Percentiles rank a stretch among this genome's conserved stretches.
Conservation (phyloP, 306 rosid species). For the Rubus parviflorus region DNA sequence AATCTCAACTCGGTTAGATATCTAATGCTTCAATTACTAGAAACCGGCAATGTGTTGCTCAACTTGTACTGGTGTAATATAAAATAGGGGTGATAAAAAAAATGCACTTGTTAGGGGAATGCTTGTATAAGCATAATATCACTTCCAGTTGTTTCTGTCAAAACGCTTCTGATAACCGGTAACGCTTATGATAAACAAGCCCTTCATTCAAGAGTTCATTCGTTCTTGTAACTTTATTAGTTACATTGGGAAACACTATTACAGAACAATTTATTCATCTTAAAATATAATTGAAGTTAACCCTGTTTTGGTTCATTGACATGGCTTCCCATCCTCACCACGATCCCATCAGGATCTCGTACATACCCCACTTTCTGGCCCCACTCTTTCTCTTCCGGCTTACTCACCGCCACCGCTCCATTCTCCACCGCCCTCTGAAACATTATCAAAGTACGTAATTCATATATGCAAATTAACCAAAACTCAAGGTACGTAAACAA, state of each 20-base stretch:
- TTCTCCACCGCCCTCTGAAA: slow-evolving; percentile 78
- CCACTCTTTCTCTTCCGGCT: slow-evolving; percentile 78
- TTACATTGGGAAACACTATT: not conserved
- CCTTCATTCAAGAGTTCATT: not conserved
- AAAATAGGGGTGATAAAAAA: no score
- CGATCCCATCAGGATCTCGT: slow-evolving; percentile 70
- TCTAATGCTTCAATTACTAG: no score
- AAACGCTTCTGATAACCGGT: no score
- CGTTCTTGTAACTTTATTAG: not conserved
- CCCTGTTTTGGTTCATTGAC: slow-evolving; percentile 43
- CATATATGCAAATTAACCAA: not conserved
- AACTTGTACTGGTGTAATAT: no score
- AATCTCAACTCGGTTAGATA: no score
- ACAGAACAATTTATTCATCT: not conserved
- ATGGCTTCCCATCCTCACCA: slow-evolving; percentile 73
- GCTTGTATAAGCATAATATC: no score
- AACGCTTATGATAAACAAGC: no score
- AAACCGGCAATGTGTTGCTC: no score
- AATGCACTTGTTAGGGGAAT: no score
- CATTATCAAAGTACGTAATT: not conserved
- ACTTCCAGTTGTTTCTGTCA: no score
- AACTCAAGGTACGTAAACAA: not conserved
- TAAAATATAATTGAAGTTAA: not conserved
- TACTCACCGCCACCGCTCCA: slow-evolving; percentile 70
- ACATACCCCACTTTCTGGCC: slow-evolving; percentile 89